phyloP scores from a whole-genome alignment of 2,329 filamentous ascomycete species.

The Exophiala lecanii-corni region DNA sequence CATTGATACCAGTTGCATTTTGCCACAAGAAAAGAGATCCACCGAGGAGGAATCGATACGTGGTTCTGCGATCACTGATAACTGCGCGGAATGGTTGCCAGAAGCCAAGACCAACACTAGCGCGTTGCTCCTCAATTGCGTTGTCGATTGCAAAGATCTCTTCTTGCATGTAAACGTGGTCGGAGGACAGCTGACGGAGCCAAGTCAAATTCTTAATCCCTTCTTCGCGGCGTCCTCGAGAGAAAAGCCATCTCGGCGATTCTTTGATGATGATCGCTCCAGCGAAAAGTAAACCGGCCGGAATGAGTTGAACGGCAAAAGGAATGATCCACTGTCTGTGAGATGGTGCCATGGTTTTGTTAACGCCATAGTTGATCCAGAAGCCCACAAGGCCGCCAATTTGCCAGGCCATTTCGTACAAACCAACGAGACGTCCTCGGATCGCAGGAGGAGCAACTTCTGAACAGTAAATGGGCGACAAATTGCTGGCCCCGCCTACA shows the following conservation, averaged over 20 bases:
- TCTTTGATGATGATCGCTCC: conserved; percentile 59
- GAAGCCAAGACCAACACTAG: conserved; percentile 65
- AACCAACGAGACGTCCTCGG: conserved; percentile 54
- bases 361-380: conserved; percentile 56
- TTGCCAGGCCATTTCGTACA: conserved; percentile 55
- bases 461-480: conserved; percentile 58
- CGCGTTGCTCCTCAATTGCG: conserved; percentile 61
- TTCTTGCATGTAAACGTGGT: conserved; percentile 63
- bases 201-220: conserved; percentile 51
- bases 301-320: conserved; percentile 40
- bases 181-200: conserved; percentile 38
- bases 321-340: conserved; percentile 41
- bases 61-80: conserved; percentile 53
- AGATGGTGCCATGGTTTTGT: conserved; percentile 31
- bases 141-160: conserved; percentile 67
- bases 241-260: conserved; percentile 66
- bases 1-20: conserved; percentile 66
- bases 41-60: conserved; percentile 69
- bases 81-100: conserved; percentile 64
- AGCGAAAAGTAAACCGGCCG: conserved; percentile 42
- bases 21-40: conserved; percentile 74
- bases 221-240: conserved; percentile 63
- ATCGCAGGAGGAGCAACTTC: conserved; percentile 56
- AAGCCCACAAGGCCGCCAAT: conserved; percentile 48
- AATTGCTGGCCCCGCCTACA: conserved; percentile 52